Conservation (phyloP, 192 early-diverging fungal genomes). For the Coemansia sp. region DNA sequence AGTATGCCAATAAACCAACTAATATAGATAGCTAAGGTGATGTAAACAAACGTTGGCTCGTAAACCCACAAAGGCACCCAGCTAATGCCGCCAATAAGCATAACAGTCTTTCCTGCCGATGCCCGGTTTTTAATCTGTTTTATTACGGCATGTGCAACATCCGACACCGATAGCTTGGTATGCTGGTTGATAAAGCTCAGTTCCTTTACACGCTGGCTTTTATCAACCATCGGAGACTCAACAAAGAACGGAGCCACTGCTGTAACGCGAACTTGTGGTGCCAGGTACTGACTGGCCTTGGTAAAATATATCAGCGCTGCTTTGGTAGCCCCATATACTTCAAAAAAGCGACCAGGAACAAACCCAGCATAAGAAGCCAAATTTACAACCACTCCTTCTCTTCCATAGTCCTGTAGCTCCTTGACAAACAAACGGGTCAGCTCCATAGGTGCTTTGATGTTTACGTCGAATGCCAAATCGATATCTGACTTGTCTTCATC, state of each 20-base stretch:
- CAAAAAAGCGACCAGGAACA: constrained; percentile 52
- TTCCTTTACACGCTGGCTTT: constrained; percentile 18
- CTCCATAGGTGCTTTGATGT: constrained; percentile 72
- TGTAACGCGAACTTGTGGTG: constrained; percentile 58
- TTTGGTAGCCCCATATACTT: constrained; percentile 77
- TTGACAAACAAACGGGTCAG: constrained; percentile 66
- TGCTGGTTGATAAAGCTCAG: constrained; percentile 25
- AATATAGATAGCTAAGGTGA: background rate
- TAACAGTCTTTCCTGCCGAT: constrained; percentile 23
- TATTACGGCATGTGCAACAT: constrained; percentile 37
- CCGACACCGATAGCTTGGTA: constrained; percentile 11
- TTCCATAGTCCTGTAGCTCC: constrained; percentile 52
- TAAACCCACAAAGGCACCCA: constrained; percentile 29
- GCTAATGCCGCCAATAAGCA: constrained; percentile 25
- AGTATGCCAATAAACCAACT: constrained; percentile 1
- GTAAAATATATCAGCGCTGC: constrained; percentile 67
- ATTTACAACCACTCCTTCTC: constrained; percentile 67
- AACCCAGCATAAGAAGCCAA: constrained; percentile 69
- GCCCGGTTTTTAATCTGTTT: constrained; percentile 14
- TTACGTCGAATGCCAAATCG: constrained; percentile 61
- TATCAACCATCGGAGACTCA: constrained; percentile 52
- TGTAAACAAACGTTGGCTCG: background rate
- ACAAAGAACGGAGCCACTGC: constrained; percentile 61
- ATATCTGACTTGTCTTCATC: constrained; percentile 50
- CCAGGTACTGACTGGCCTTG: constrained; percentile 39